Evolutionary conservation across 2,329 filamentous ascomycete species (phyloP), one percentile per base, ranked within the genome.

Genomic region (Zymoseptoria passerinii): DNA sequence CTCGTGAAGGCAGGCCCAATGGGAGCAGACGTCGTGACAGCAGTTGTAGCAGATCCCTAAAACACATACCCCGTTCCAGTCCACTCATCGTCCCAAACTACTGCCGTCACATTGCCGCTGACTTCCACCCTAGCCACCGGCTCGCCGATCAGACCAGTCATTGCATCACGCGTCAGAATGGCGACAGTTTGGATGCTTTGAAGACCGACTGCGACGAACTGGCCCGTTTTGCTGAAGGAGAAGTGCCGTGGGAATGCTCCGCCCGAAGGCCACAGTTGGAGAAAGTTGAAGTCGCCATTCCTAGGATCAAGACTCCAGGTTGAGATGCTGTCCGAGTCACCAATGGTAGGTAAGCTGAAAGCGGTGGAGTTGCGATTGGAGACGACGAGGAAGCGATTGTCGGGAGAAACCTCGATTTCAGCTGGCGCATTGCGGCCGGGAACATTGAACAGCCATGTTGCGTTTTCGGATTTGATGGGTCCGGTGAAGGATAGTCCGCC

Each of bases 171-270:
- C 65, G 75, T 70, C 52, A 88, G 80, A 53, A 92, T 72, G 6
- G 81, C 82, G 1, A 89, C 82, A 28, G 80, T 81, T 29, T 78
- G 75, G 54, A 83, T 83, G 16, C 73, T 73, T 72, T 90, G 86
- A 63, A 88, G 77, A 0, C 80, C 86, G 28, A 90, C 82, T 1
- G 85, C 87, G 2, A 90, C 74, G 59, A 86, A 73, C 56, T 79
- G 78, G 1, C 87, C 88, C 9, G 79, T 80, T 61, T 78, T 78
- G 71, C 87, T 90, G 58, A 89, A 73, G 54, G 79, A 81, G 70
- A 89, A 87, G 48, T 87, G 85, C 20, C 88, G 80, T 0, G 89
- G 88, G 57, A 79, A 81, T 7, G 74, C 71, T 2, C 89, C 89
- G 53, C 86, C 85, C 0, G 84, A 80, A 0, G 86, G 78, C n/a